Evolutionary conservation across 23 red algal species (phyloP), one percentile per base, ranked within the genome.

Genomic region (Gracilariopsis chorda): DNA sequence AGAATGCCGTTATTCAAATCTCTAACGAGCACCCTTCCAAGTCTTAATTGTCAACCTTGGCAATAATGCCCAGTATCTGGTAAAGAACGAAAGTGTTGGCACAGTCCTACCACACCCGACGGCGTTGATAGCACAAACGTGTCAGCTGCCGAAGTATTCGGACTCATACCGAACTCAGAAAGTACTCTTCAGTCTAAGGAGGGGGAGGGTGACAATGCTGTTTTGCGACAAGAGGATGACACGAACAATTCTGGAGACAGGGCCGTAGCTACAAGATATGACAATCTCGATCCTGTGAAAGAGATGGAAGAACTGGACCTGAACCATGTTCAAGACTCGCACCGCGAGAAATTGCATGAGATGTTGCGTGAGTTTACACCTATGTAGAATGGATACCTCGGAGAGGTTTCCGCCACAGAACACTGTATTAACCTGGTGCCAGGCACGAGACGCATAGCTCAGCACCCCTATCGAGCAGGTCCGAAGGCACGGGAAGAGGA

Each of bases 101-200:
- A 44, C 80, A 14, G 24, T 84, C 24, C 12, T 65, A 59, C 80
- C 36, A 14, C 80, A 84, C 39, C 80, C 80, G 16, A 62, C 80
- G 14, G 39, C 80, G 2, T 34, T 84, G 16, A 23, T 80, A 12
- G 8, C 62, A 68, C 7, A 19, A 39, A 40, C 7, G 21, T 62
- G 1, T 30, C 57, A 29, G 1, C 2, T 2, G 21, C 57, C 13
- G 57, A 62, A 3, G 33, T 68, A 2, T 36, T 68, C 32, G 4
- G 32, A 5, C 2, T 7, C 2, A 2, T n/a, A n/a, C n/a, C n/a
- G n/a, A n/a, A n/a, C n/a, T n/a, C n/a, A n/a, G n/a, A n/a, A n/a
- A n/a, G n/a, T n/a, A n/a, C n/a, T n/a, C n/a, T 30, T 30, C 34
- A 68, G 33, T 41, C 30, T 68, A 16, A 68, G 62, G 21, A 41